phyloP scores from a whole-genome alignment of 805 yeast genomes.

The Metschnikowia anglica region DNA sequence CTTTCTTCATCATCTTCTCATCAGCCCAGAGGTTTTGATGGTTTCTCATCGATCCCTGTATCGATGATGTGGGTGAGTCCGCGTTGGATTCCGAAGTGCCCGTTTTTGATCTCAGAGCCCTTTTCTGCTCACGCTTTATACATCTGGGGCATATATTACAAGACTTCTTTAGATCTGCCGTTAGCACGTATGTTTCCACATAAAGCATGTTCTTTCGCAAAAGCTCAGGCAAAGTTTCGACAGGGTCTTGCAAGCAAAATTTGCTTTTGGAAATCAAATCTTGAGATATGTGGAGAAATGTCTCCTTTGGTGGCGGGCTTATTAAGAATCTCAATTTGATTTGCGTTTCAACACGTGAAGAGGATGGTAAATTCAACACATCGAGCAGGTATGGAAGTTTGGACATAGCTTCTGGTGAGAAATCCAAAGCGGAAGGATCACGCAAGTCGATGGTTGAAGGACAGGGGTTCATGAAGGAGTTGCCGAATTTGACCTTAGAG shows the following conservation, averaged over 20 bases:
- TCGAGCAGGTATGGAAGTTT: slow-evolving; percentile 49
- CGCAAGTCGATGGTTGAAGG: slow-evolving; percentile 33
- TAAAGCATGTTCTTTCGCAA: slow-evolving; percentile 55
- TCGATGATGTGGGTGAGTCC: slow-evolving; percentile 16
- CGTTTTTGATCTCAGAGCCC: slow-evolving; percentile 89
- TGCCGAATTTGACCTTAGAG: slow-evolving; percentile 55
- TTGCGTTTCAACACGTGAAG: slow-evolving; percentile 94
- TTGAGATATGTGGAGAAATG: slow-evolving; percentile 74
- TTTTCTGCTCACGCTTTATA: slow-evolving; percentile 86
- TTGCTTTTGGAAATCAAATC: slow-evolving; percentile 88
- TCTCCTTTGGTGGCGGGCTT: slow-evolving; percentile 75
- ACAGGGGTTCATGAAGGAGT: slow-evolving; percentile 36
- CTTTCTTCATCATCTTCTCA: slow-evolving; percentile 70
- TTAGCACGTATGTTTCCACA: slow-evolving; percentile 79
- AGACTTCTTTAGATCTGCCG: slow-evolving; percentile 46
- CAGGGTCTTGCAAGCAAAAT: slow-evolving; percentile 57
- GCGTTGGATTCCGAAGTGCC: slow-evolving; percentile 12
- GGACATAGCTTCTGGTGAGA: slow-evolving; percentile 35
- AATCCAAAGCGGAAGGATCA: slow-evolving; percentile 37
- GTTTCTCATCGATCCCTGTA: slow-evolving; percentile 37
- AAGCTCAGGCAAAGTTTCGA: slow-evolving; percentile 42
- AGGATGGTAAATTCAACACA: slow-evolving; percentile 66
- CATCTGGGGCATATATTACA: slow-evolving; percentile 87
- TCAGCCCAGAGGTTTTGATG: slow-evolving; percentile 74
- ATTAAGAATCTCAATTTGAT: slow-evolving; percentile 70